phyloP scores from a whole-genome alignment of 2,329 filamentous ascomycete genomes.

The Exophiala sideris region DNA sequence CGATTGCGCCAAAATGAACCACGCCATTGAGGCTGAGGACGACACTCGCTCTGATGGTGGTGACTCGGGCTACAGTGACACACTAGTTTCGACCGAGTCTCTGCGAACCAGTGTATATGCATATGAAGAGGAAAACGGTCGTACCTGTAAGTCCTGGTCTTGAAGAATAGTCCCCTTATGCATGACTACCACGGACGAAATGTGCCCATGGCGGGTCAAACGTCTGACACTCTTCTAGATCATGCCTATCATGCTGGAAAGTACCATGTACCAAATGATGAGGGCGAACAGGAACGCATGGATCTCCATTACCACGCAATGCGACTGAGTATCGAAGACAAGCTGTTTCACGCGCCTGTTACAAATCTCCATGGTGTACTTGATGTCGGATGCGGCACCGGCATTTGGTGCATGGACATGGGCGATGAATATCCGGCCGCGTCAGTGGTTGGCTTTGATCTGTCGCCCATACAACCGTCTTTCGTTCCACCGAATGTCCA shows the following conservation, averaged over 20 bases:
- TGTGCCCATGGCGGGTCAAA: conserved; percentile 26
- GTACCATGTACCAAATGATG: conserved; percentile 37
- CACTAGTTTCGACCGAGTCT: too few species aligned
- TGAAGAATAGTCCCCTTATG: too few species aligned
- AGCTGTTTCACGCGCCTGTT: conserved; percentile 17
- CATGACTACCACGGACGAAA: too few species aligned
- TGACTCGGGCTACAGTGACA: too few species aligned
- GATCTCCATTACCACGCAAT: conserved; percentile 19
- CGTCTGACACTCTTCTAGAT: conserved; percentile 26
- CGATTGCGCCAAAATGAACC: too few species aligned
- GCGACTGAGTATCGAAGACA: conserved; percentile 3
- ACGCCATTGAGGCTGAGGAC: too few species aligned
- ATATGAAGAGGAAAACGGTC: too few species aligned
- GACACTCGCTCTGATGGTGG: too few species aligned
- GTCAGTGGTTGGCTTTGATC: conserved; percentile 24
- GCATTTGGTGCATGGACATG: conserved; percentile 21
- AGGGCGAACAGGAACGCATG: conserved; percentile 36
- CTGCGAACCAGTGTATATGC: too few species aligned
- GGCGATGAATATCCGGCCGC: conserved; percentile 33
- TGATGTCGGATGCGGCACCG: conserved; percentile 14
- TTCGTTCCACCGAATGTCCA: conserved; percentile 54
- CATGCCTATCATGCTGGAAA: conserved; percentile 5
- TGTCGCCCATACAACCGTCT: conserved; percentile 28
- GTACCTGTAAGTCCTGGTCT: too few species aligned
- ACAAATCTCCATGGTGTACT: conserved; percentile 7